These are phyloP conservation scores for Tricholoma saponaceum DNA, from an alignment of 768 basidiomycete genomes.

Conservation along the genomic window DNA sequence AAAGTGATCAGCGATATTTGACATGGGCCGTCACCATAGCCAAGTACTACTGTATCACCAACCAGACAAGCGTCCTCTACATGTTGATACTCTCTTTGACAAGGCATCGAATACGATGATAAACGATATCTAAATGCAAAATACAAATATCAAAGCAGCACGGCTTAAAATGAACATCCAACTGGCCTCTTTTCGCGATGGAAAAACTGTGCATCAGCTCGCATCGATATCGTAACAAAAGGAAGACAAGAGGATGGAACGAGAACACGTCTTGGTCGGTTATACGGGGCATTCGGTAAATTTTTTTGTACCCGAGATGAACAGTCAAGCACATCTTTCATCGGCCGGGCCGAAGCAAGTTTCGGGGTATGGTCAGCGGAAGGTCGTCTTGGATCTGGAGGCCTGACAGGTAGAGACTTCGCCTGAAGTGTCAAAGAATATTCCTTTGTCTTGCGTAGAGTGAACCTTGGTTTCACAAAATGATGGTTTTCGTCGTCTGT, in stretches of 20 bases:
- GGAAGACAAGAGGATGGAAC: slow-evolving; percentile 25
- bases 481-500: not conserved
- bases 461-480: not conserved
- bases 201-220: slow-evolving; percentile 42
- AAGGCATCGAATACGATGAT: slow-evolving; percentile 34
- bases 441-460: not conserved
- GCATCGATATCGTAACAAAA: slow-evolving; percentile 41
- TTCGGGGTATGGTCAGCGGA: not conserved
- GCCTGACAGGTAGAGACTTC: not conserved
- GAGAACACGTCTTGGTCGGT: slow-evolving; percentile 25
- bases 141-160: slow-evolving; percentile 10
- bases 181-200: slow-evolving; percentile 25
- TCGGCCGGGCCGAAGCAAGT: not conserved
- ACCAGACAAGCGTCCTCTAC: slow-evolving; percentile 45
- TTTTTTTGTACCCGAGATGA: not conserved
- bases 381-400: not conserved
- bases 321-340: not conserved
- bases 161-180: not conserved
- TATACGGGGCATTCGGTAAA: slow-evolving; percentile 20
- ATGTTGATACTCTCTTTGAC: slow-evolving; percentile 29
- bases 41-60: slow-evolving; percentile 37
- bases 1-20: slow-evolving; percentile 40
- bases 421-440: not conserved
- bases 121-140: slow-evolving; percentile 27
- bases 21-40: slow-evolving; percentile 35